Base-by-base conservation (phyloP, 1,284 basidiomycete species). In the Marasmius sp. region DNA sequence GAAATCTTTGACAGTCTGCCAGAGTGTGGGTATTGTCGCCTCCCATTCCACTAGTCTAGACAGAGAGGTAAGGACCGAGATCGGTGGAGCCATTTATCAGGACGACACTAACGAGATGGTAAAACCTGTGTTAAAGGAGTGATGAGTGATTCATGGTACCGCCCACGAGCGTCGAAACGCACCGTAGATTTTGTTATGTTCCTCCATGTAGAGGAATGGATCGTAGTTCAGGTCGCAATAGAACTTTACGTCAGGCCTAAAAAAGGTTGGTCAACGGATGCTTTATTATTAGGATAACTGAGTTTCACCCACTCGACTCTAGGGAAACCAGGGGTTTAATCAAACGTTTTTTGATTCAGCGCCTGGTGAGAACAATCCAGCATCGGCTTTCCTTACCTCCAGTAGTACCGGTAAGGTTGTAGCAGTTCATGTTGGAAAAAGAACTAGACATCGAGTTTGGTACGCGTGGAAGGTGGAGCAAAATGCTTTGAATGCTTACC, bases 171-270 rank as follows among this genome's bases (percentile, higher is more conserved):
- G 55, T n/a, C 38, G 41, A 14, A 20, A 66, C 78, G 56, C 60
- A 83, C 87, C 87, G 65, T 93, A 92, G 6, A 87, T 75, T 72
- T 94, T 94, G 60, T 89, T 81, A 64, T 87, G 80, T 58, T 91
- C 85, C 70, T 89, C 77, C 92, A 94, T 92, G 65, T 86, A 86
- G 39, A 89, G 69, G 79, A 94, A 94, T 0, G 92, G 93, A 68
- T 95, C 93, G 67, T 90, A 89, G 56, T 83, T 79, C 50, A 93
- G 62, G 67, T 93, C 88, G 69, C 93, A 95, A 71, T 86, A 91
- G 71, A 86, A 91, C 70, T 87, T 84, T 64, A 94, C 86, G 55
- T 84, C 83, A 2, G 92, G 92, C 66, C 86, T 88, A 63, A 16
- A 12, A 27, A 61, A 55, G 37, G n/a, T 49, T 20, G 6, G 36